Evolutionary conservation across 164 flowering plant species (phyloP).

Genomic region (Sedum album): DNA sequence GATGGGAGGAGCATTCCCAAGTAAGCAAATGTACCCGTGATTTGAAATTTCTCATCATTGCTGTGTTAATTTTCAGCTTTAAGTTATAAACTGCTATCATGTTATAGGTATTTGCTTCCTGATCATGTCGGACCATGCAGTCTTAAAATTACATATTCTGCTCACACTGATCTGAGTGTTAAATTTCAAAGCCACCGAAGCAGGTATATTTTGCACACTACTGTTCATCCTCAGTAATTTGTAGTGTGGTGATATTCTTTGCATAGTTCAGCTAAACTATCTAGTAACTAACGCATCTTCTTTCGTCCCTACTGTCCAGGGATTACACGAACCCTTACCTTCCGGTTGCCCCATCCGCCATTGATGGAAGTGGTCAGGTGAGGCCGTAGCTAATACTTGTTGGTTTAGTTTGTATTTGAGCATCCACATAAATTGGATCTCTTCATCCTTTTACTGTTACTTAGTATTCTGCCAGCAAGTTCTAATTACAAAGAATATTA

Average conservation of each 20-base stretch:
- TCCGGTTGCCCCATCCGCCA: conserved; percentile 92
- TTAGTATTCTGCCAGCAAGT: background rate
- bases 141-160: conserved; percentile 81
- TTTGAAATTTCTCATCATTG: conserved; percentile 11
- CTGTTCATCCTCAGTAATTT: background rate
- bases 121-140: conserved; percentile 62
- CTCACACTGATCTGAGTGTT: conserved; percentile 83
- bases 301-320: conserved; percentile 30
- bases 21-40: conserved; percentile 24
- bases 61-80: background rate
- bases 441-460: background rate
- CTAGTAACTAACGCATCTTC: background rate
- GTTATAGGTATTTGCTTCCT: conserved; percentile 68
- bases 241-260: background rate
- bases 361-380: conserved; percentile 86
- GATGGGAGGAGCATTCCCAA: conserved; percentile 96
- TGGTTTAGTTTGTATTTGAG: background rate
- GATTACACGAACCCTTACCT: conserved; percentile 94
- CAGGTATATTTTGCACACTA: conserved; percentile 43
- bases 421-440: background rate
- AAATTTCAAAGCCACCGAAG: conserved; percentile 94
- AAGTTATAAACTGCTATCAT: background rate
- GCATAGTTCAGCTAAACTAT: background rate
- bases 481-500: background rate
- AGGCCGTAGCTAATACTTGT: background rate